Percentiles rank a stretch among this genome's conserved stretches.
These are phyloP conservation scores for Bocquillonia castaneifolia DNA, from an alignment of 441 rosid species.

Conservation along the genomic window DNA sequence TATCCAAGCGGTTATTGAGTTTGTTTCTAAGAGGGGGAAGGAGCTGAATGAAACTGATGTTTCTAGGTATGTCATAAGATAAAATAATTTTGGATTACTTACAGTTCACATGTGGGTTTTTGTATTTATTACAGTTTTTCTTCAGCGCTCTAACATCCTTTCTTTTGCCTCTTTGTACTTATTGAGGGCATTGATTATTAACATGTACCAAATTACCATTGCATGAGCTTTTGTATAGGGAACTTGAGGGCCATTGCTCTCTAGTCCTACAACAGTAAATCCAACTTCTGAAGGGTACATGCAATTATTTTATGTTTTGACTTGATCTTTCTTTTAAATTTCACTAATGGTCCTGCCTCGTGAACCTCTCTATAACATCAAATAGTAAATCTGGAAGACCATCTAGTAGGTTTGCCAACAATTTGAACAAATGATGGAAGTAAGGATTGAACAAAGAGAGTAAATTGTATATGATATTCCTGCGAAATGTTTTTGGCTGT, in stretches of 20 bases:
- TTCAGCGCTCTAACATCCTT: background rate
- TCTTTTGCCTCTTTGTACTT: background rate
- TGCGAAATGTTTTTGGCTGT: background rate
- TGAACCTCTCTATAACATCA: background rate
- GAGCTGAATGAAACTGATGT: conserved; percentile 74
- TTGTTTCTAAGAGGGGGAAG: conserved; percentile 74
- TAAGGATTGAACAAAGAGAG: background rate
- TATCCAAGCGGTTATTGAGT: conserved; percentile 89
- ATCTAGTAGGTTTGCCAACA: background rate
- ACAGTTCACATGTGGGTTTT: conserved; percentile 17
- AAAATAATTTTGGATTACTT: conserved; percentile 16
- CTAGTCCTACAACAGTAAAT: background rate
- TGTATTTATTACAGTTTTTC: background rate
- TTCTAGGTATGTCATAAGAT: conserved; percentile 55
- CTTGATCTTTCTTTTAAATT: background rate
- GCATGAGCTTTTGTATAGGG: background rate
- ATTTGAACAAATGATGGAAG: background rate
- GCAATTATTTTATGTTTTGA: background rate
- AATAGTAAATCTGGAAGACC: background rate
- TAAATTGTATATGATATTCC: background rate
- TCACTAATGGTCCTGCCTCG: background rate
- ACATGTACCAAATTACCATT: background rate
- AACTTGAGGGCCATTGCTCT: background rate
- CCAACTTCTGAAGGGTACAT: conserved; percentile 7
- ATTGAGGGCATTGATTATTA: background rate